Evolutionary conservation across 2,329 filamentous ascomycete genomes (phyloP).

Genomic region (Amauroascus niger): DNA sequence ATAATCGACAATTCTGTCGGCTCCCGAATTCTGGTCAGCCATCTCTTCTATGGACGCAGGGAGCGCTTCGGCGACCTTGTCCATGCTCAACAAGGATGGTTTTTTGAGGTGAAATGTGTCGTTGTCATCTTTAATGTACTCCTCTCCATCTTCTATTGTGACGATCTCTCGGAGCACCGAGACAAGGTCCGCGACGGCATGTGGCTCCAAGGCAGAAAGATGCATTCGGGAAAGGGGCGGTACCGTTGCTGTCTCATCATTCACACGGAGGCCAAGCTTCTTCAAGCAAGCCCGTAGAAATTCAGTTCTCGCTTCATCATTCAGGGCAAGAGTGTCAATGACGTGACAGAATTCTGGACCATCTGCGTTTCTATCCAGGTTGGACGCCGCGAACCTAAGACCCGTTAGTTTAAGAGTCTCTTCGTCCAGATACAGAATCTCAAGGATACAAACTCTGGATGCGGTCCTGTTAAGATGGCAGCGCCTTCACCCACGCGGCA

Average conservation of each 20-base stretch:
- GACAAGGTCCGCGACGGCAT: constrained; percentile 57
- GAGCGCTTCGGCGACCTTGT: constrained; percentile 47
- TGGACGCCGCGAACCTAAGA: constrained; percentile 67
- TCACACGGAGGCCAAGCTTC: constrained; percentile 75
- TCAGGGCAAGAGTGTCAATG: constrained; percentile 55
- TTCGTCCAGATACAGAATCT: neutral
- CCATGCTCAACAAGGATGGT: constrained; percentile 51
- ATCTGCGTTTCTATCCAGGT: constrained; percentile 59
- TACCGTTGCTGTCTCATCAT: constrained; percentile 56
- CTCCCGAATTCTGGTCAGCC: constrained; percentile 25
- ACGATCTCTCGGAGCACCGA: constrained; percentile 57
- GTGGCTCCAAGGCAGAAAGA: constrained; percentile 59
- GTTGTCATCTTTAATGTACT: constrained; percentile 68
- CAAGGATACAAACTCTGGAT: constrained; percentile 64
- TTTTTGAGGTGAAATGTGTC: constrained; percentile 75
- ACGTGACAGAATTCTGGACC: constrained; percentile 61
- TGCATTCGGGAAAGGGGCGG: constrained; percentile 76
- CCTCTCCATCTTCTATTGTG: constrained; percentile 53
- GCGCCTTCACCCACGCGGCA: constrained; percentile 72
- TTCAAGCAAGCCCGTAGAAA: constrained; percentile 72
- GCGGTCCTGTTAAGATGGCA: constrained; percentile 72
- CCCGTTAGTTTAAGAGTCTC: constrained; percentile 19
- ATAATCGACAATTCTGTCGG: constrained; percentile 63
- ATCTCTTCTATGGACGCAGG: constrained; percentile 28
- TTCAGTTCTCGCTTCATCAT: constrained; percentile 58